These are phyloP conservation scores for Alternaria tenuissima DNA, from an alignment of 2,329 filamentous ascomycete genomes.

Conservation along the genomic window DNA sequence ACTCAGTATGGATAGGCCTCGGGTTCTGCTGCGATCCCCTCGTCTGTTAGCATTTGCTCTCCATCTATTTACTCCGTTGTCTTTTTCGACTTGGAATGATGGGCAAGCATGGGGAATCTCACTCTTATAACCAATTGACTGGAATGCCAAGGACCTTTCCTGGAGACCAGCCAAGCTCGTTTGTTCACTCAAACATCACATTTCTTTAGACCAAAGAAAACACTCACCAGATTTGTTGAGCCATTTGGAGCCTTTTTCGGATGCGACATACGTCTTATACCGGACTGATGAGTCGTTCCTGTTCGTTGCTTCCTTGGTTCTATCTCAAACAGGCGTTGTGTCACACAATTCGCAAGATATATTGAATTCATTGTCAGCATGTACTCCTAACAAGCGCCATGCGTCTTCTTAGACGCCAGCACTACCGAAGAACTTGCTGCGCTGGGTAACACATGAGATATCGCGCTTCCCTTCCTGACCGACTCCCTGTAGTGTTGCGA, in stretches of 20 bases:
- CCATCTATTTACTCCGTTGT: not conserved
- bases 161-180: not conserved
- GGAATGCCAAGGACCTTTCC: not conserved
- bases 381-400: not conserved
- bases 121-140: not conserved
- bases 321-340: not conserved
- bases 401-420: not conserved
- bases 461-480: not conserved
- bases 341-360: not conserved
- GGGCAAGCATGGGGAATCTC: not conserved
- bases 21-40: not conserved
- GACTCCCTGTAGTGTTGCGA: not conserved
- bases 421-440: constrained; percentile 1
- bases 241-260: not conserved
- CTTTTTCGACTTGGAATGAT: not conserved
- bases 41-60: not conserved
- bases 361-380: not conserved
- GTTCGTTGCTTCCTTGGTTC: not conserved
- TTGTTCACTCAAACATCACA: not conserved
- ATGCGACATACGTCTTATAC: not conserved
- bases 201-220: not conserved
- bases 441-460: constrained; percentile 1
- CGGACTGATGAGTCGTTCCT: not conserved
- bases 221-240: not conserved
- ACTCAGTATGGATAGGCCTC: not conserved